Evolutionary conservation across 1,284 basidiomycete species (phyloP), one percentile per base, ranked within the genome.

Genomic region (Ganoderma lucidum): DNA sequence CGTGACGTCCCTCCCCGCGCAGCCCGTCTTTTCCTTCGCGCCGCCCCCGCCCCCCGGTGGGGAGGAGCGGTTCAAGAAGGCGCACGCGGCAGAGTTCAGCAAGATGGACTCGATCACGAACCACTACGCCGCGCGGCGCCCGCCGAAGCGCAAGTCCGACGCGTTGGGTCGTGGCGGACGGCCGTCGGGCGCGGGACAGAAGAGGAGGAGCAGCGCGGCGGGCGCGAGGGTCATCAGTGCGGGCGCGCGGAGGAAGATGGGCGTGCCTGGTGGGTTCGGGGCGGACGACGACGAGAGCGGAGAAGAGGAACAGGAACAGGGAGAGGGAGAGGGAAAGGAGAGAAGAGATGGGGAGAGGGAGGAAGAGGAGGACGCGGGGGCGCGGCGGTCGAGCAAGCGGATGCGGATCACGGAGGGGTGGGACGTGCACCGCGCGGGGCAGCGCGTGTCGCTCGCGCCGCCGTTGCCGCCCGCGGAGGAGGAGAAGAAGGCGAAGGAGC

Each of bases 41-140:
- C 51, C 65, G 66, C 12, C 59, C 63, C 2, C 30, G 41, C 3
- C 23, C 45, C 19, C 10, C 61, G n/a, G 30, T 9, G 62, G 60
- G 37, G 15, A n/a, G 37, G 80, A 78, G 67, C 84, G 87, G 72
- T 94, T 93, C 75, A 84, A 89, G 30, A 85, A 84, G 73, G 77
- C 83, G 44, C 93, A 94, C 75, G 85, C 90, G 66, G 83, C 85
- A 48, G 85, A 86, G 67, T 94, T 94, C 75, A 81, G 80, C 65
- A 90, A 88, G 83, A 94, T 94, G 93, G 90, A 93, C 73, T 89
- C 92, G 3, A 93, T 94, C 74, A 83, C 88, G 30, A 83, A 76
- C 65, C 88, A 89, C 69, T 86, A 90, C 68, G 83, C 90, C 15
- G 88, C 86, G 62, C 84, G 84, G 60, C 84, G 87, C 35, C 74